Percentiles rank a stretch among this genome's conserved stretches.
Evolutionary conservation across 129 eudicot genomes (phyloP).

Genomic region (Flaveria sonorensis): DNA sequence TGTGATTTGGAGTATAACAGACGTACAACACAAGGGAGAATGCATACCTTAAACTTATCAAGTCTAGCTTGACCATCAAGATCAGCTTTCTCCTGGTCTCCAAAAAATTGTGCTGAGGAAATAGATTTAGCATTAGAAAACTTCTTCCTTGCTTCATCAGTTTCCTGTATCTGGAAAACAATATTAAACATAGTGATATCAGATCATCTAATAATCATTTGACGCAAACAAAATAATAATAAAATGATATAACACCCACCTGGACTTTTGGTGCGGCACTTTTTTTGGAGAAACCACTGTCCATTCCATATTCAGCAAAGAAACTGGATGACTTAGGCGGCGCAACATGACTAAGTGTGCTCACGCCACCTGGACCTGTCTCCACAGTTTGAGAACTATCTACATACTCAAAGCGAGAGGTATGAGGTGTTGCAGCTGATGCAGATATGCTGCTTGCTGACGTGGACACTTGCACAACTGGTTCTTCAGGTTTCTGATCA

Average conservation of each 20-base stretch:
- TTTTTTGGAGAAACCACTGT: conserved; percentile 64
- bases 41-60: conserved; percentile 66
- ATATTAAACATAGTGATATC: background rate
- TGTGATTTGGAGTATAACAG: background rate
- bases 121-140: conserved; percentile 88
- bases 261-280: conserved; percentile 53
- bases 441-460: conserved; percentile 44
- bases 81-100: conserved; percentile 59
- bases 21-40: background rate
- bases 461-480: conserved; percentile 60
- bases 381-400: conserved; percentile 57
- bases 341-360: conserved; percentile 55
- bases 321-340: conserved; percentile 77
- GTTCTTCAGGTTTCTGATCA: conserved; percentile 91
- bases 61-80: conserved; percentile 50
- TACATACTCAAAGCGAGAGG: conserved; percentile 77
- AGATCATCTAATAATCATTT: background rate
- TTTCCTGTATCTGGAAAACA: conserved; percentile 63
- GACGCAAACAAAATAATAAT: background rate
- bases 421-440: conserved; percentile 46
- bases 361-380: conserved; percentile 57
- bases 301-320: conserved; percentile 84
- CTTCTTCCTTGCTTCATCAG: conserved; percentile 92
- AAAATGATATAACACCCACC: conserved; percentile 30
- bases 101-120: conserved; percentile 79